phyloP scores from a whole-genome alignment of 164 flowering plant species.

The Kingdonia uniflora region DNA sequence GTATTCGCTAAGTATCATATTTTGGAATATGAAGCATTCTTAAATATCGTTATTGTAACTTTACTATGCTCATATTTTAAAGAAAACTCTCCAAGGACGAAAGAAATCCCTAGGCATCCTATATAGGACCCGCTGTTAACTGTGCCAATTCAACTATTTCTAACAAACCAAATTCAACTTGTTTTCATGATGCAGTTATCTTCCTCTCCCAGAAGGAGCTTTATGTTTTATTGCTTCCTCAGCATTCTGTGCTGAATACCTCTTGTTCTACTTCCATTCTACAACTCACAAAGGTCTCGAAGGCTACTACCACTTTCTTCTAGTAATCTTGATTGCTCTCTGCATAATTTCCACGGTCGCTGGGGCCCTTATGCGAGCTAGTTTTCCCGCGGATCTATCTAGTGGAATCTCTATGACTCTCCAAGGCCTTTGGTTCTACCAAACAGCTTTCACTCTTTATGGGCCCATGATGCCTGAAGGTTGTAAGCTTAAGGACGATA shows the following conservation, averaged over 20 bases:
- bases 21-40: too few species aligned
- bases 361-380: constrained; percentile 65
- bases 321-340: constrained; percentile 72
- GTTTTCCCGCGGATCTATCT: constrained; percentile 60
- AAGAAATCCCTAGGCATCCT: too few species aligned
- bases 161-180: background rate
- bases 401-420: constrained; percentile 80
- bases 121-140: too few species aligned
- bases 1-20: too few species aligned
- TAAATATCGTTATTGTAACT: too few species aligned
- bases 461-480: constrained; percentile 95
- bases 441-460: constrained; percentile 88
- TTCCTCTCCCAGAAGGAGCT: constrained; percentile 78
- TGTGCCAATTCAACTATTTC: too few species aligned
- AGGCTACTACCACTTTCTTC: constrained; percentile 88
- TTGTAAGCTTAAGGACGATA: constrained; percentile 40
- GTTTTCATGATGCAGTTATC: constrained; percentile 25
- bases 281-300: constrained; percentile 91
- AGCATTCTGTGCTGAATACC: constrained; percentile 82
- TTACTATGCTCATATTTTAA: too few species aligned
- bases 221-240: constrained; percentile 68
- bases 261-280: constrained; percentile 85
- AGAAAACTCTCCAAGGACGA: too few species aligned
- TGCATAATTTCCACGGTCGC: constrained; percentile 54
- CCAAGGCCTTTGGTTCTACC: constrained; percentile 98